A percentile compares a stretch with the other conserved stretches of the same genome.
Conservation (phyloP, 2,329 filamentous ascomycete genomes). For the Botrytis fragariae region DNA sequence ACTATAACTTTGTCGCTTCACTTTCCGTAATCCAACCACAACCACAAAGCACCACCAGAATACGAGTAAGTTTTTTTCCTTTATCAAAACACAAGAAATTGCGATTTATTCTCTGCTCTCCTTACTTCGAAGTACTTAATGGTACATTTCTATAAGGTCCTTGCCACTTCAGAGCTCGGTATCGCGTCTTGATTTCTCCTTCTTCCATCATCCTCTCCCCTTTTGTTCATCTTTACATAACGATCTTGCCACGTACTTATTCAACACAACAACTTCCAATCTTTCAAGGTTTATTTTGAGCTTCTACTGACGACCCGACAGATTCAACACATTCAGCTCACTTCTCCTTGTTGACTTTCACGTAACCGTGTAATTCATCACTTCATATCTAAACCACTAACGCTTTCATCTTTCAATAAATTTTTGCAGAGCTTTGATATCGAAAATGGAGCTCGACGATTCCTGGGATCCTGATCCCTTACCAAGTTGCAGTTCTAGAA, state of each 20-base stretch:
- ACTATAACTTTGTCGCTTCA: background rate
- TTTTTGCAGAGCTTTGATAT: background rate
- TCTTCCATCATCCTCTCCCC: background rate
- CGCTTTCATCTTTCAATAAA: background rate
- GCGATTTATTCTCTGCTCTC: background rate
- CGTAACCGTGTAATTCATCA: background rate
- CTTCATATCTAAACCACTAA: background rate
- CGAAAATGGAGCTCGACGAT: background rate
- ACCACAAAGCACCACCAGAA: too few species aligned
- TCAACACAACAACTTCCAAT: background rate
- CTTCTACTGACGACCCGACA: too few species aligned
- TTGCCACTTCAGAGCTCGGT: background rate
- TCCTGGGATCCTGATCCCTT: conserved; percentile 12
- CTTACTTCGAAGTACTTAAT: background rate
- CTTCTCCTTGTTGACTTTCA: background rate
- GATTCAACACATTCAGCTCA: background rate
- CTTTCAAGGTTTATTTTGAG: background rate
- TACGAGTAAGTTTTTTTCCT: background rate
- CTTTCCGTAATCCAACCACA: background rate
- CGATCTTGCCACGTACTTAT: background rate
- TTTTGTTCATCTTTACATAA: background rate
- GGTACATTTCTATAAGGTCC: background rate
- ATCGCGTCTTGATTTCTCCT: background rate
- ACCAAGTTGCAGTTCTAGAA: background rate
- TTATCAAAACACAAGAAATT: background rate